A percentile compares a stretch with the other conserved stretches of the same genome.
phyloP scores from a whole-genome alignment of 208 protist species.

The Polymyxa betae region DNA sequence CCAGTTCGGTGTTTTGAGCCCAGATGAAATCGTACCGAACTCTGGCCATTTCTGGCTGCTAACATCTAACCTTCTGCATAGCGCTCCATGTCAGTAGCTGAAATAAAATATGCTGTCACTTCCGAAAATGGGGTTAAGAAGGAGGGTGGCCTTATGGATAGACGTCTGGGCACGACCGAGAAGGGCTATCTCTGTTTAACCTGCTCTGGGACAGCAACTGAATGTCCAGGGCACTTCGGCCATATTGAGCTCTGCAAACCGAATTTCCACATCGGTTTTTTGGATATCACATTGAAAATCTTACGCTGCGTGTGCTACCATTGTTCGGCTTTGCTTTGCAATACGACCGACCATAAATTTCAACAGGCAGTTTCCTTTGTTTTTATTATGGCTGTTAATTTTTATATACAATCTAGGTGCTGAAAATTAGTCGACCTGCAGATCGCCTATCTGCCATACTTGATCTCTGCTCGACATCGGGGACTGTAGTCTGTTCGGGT shows the following conservation, averaged over 20 bases:
- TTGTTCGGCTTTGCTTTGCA: slow-evolving; percentile 83
- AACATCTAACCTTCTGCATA: slow-evolving; percentile 50
- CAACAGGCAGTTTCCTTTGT: not conserved
- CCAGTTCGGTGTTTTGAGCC: slow-evolving; percentile 83
- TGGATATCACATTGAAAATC: slow-evolving; percentile 88
- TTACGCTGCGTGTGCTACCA: slow-evolving; percentile 95
- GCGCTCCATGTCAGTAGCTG: slow-evolving; percentile 74
- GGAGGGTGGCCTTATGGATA: slow-evolving; percentile 77
- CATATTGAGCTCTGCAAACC: slow-evolving; percentile 95
- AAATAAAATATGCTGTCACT: slow-evolving; percentile 68
- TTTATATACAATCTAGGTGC: not conserved
- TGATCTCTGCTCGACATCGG: slow-evolving; percentile 20
- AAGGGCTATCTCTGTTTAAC: slow-evolving; percentile 70
- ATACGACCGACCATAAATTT: slow-evolving; percentile 63
- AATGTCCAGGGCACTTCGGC: slow-evolving; percentile 97
- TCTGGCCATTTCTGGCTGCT: not conserved
- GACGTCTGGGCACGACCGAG: slow-evolving; percentile 80
- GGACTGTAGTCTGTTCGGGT: slow-evolving; percentile 9
- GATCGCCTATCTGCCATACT: slow-evolving; percentile 31
- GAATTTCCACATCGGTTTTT: slow-evolving; percentile 95
- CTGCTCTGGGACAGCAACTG: slow-evolving; percentile 66
- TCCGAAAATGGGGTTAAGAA: slow-evolving; percentile 74
- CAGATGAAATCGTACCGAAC: slow-evolving; percentile 82
- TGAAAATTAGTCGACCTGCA: slow-evolving; percentile 21
- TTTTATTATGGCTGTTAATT: not conserved